Conservation (phyloP, 805 yeast genomes). For the Metschnikowia arizonensis region DNA sequence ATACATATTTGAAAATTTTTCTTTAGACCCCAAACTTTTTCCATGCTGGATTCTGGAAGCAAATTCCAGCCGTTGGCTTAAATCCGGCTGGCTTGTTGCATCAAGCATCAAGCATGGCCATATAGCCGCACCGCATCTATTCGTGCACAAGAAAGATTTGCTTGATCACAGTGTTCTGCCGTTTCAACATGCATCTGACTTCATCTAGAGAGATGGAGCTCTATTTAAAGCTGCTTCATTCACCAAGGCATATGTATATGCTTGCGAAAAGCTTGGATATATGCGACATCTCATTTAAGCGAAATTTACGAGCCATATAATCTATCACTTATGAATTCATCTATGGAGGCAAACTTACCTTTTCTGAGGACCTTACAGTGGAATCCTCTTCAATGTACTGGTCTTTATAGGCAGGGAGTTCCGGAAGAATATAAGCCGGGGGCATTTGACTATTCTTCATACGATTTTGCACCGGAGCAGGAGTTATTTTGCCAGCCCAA, state of each 20-base stretch:
- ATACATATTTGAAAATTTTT: background rate
- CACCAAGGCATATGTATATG: background rate
- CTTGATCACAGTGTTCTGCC: background rate
- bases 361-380: background rate
- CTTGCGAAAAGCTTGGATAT: background rate
- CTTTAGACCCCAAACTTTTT: background rate
- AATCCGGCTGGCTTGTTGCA: conserved; percentile 1
- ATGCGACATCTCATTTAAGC: background rate
- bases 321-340: background rate
- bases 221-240: background rate
- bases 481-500: background rate
- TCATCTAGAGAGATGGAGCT: background rate
- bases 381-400: background rate
- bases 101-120: conserved; percentile 1
- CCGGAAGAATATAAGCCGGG: background rate
- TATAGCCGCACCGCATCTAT: conserved; percentile 1
- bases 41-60: background rate
- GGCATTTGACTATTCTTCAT: background rate
- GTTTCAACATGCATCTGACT: background rate
- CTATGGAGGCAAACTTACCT: conserved; percentile 1
- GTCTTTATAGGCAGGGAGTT: background rate
- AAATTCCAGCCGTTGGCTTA: background rate
- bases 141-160: conserved; percentile 2
- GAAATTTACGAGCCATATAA: background rate
- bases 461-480: background rate